phyloP scores from a whole-genome alignment of 192 early-diverging fungal species.

The Dimargaris xerosporica region DNA sequence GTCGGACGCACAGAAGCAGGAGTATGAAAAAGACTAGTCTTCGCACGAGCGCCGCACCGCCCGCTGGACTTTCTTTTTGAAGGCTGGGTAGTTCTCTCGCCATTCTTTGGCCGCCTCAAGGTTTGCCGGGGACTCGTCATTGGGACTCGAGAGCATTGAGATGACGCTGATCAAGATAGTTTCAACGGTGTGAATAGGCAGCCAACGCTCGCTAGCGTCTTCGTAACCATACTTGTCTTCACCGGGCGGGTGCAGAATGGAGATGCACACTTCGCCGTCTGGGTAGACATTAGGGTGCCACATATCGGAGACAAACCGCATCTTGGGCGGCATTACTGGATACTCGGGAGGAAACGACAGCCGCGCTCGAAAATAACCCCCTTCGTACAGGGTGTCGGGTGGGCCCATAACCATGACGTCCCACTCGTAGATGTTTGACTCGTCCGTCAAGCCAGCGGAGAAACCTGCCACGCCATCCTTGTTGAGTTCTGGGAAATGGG shows the following conservation, averaged over 20 bases:
- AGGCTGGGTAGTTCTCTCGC: constrained; percentile 48
- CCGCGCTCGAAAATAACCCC: constrained; percentile 83
- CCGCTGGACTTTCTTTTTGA: constrained; percentile 61
- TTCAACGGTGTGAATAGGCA: constrained; percentile 90
- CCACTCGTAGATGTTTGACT: constrained; percentile 81
- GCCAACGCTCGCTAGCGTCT: constrained; percentile 78
- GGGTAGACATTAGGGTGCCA: constrained; percentile 92
- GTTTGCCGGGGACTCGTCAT: constrained; percentile 92
- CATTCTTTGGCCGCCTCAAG: constrained; percentile 85
- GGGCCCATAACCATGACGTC: constrained; percentile 85
- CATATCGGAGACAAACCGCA: constrained; percentile 73
- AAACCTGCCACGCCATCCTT: constrained; percentile 64
- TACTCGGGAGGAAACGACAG: constrained; percentile 61
- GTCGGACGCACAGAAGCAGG: no score
- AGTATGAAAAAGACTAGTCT: neutral
- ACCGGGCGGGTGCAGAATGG: constrained; percentile 76
- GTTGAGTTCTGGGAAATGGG: constrained; percentile 56
- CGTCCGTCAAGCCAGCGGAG: constrained; percentile 79
- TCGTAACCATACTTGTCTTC: constrained; percentile 90
- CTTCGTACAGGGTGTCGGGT: constrained; percentile 76
- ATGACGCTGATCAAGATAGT: constrained; percentile 82
- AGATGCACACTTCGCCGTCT: constrained; percentile 87
- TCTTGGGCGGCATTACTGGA: constrained; percentile 75
- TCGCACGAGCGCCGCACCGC: constrained; percentile 5
- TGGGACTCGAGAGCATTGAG: constrained; percentile 81